phyloP scores from a whole-genome alignment of 257 asterid genomes.

The Solanum pimpinellifolium region DNA sequence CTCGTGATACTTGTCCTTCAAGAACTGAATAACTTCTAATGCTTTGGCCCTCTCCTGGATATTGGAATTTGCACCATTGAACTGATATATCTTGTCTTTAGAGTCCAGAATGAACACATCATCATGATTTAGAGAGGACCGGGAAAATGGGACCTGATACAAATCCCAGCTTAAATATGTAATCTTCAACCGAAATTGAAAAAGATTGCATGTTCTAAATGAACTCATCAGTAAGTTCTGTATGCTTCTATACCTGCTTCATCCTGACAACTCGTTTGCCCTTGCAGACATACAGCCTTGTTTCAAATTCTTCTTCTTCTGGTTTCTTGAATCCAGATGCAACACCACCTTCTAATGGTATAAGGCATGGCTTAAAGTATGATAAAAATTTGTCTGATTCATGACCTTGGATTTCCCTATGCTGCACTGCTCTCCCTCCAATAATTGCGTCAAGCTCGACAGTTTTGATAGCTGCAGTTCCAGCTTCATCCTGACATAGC shows the following conservation, averaged over 20 bases:
- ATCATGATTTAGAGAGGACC: conserved; percentile 92
- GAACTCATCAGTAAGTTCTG: not conserved
- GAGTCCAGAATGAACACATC: conserved; percentile 94
- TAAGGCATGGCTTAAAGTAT: conserved; percentile 86
- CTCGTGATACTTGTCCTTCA: conserved; percentile 94
- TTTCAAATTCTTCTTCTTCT: conserved; percentile 86
- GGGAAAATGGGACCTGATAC: conserved; percentile 82
- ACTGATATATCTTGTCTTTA: conserved; percentile 83
- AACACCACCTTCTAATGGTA: conserved; percentile 92
- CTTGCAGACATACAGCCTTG: conserved; percentile 67
- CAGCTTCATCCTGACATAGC: conserved; percentile 77
- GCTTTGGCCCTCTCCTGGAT: conserved; percentile 99
- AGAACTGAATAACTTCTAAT: conserved; percentile 84
- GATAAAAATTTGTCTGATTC: conserved; percentile 91
- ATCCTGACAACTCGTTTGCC: conserved; percentile 82
- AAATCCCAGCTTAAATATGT: not conserved
- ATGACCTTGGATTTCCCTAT: conserved; percentile 88
- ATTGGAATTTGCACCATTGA: conserved; percentile 95
- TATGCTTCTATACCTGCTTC: conserved; percentile 56
- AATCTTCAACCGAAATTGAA: not conserved
- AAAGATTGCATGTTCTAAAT: not conserved
- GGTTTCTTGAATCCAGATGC: conserved; percentile 78
- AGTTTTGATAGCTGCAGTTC: conserved; percentile 91
- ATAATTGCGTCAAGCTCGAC: conserved; percentile 96
- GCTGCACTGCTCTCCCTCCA: conserved; percentile 97